phyloP scores from a whole-genome alignment of 2,329 filamentous ascomycete genomes.

The Neodidymelliopsis sp. region DNA sequence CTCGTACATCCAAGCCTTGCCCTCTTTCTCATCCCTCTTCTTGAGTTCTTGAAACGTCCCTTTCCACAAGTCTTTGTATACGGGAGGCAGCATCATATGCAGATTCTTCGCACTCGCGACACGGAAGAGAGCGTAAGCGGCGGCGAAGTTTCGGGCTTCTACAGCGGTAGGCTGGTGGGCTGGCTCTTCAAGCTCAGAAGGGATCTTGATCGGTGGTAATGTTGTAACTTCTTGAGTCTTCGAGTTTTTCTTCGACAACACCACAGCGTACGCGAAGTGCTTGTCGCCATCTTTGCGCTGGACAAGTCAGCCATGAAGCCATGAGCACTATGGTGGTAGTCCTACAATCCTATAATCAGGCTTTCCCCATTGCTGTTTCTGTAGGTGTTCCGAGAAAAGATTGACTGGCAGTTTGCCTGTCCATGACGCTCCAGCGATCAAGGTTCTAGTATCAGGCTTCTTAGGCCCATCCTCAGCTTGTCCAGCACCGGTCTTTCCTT shows the following conservation, averaged over 20 bases:
- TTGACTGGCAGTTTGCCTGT: constrained; percentile 96
- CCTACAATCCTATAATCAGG: constrained; percentile 85
- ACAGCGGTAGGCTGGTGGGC: constrained; percentile 79
- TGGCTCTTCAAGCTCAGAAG: constrained; percentile 76
- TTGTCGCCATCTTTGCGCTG: constrained; percentile 76
- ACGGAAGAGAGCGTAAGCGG: constrained; percentile 88
- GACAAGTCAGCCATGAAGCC: constrained; percentile 12
- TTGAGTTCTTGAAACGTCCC: constrained; percentile 84
- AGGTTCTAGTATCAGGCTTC: constrained; percentile 70
- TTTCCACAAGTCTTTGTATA: constrained; percentile 90
- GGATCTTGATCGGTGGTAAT: constrained; percentile 83
- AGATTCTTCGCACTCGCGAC: constrained; percentile 96
- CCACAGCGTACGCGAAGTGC: constrained; percentile 77
- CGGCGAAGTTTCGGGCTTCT: constrained; percentile 92
- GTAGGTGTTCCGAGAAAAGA: constrained; percentile 90
- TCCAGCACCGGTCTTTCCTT: constrained; percentile 40
- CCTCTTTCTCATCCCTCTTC: constrained; percentile 78
- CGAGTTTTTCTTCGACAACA: constrained; percentile 73
- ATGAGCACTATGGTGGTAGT: not conserved
- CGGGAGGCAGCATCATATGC: constrained; percentile 91
- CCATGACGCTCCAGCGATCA: constrained; percentile 96
- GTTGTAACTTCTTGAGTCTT: constrained; percentile 82
- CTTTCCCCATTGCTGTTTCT: constrained; percentile 94
- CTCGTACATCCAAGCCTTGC: constrained; percentile 87
- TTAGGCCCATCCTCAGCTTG: constrained; percentile 56